Conservation (phyloP, 345 rosid species). For the Lepidium africanum region DNA sequence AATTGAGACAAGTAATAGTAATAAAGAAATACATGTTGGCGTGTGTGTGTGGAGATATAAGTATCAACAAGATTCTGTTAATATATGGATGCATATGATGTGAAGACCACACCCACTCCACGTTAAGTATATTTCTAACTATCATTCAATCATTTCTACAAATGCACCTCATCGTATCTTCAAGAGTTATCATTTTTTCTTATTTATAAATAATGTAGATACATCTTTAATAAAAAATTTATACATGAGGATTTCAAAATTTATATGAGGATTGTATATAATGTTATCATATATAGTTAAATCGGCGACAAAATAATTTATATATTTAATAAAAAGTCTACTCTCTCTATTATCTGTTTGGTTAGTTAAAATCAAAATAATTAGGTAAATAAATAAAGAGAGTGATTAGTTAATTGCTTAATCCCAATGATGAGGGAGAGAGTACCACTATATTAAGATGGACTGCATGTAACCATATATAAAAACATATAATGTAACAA, state of each 20-base stretch:
- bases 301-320: background rate
- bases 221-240: background rate
- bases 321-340: background rate
- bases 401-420: background rate
- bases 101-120: slow-evolving; percentile 30
- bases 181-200: background rate
- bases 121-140: slow-evolving; percentile 22
- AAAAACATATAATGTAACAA: too few relatives aligned
- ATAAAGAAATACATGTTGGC: slow-evolving; percentile 12
- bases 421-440: slow-evolving; percentile 4
- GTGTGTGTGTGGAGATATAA: slow-evolving; percentile 4
- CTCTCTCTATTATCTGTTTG: background rate
- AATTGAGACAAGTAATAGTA: background rate
- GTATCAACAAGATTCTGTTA: slow-evolving; percentile 3
- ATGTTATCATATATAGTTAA: background rate
- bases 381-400: background rate
- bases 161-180: slow-evolving; percentile 28
- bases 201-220: background rate
- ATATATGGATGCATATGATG: background rate
- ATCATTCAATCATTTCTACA: slow-evolving; percentile 2
- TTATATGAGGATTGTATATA: background rate
- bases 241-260: background rate
- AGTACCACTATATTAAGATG: slow-evolving; percentile 5
- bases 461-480: background rate
- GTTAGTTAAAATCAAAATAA: background rate